Evolutionary conservation across 2,329 filamentous ascomycete species (phyloP).

Genomic region (Phyllosticta citribraziliensis): DNA sequence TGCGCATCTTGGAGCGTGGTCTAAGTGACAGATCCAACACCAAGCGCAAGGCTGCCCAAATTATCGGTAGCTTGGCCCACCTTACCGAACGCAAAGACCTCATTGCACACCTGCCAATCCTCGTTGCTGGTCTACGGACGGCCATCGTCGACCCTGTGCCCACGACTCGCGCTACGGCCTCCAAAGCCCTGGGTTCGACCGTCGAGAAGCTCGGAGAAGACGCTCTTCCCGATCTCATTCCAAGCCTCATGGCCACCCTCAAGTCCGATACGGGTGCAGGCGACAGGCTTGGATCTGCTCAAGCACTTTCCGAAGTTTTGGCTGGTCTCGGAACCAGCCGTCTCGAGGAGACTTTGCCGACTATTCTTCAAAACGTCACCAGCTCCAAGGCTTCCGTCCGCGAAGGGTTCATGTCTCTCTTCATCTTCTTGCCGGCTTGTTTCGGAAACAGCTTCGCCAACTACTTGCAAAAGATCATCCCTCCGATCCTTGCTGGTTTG

Average conservation of each 20-base stretch:
- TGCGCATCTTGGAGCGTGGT: constrained; percentile 88
- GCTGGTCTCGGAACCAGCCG: constrained; percentile 87
- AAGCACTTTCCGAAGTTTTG: constrained; percentile 91
- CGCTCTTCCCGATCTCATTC: constrained; percentile 90
- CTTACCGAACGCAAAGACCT: constrained; percentile 94
- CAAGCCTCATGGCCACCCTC: constrained; percentile 92
- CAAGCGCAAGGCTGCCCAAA: constrained; percentile 92
- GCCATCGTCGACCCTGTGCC: constrained; percentile 94
- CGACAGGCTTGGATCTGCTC: constrained; percentile 89
- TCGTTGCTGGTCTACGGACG: constrained; percentile 79
- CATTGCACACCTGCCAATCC: constrained; percentile 77
- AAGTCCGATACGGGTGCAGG: constrained; percentile 95
- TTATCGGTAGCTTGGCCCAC: constrained; percentile 95
- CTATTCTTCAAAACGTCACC: constrained; percentile 90
- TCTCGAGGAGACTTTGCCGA: constrained; percentile 90
- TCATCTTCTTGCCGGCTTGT: constrained; percentile 97
- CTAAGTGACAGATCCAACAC: constrained; percentile 84
- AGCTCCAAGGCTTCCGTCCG: constrained; percentile 83
- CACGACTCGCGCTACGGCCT: constrained; percentile 89
- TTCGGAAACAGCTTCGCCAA: constrained; percentile 98
- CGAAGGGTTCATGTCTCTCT: constrained; percentile 98
- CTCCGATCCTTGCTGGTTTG: constrained; percentile 84
- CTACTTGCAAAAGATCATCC: constrained; percentile 91
- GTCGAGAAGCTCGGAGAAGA: constrained; percentile 98
- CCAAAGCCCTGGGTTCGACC: constrained; percentile 89